Percentiles rank a stretch among this genome's conserved stretches.
Evolutionary conservation across 371 early-diverging fungal species (phyloP).

Genomic region (Apophysomyces trapeziformis): DNA sequence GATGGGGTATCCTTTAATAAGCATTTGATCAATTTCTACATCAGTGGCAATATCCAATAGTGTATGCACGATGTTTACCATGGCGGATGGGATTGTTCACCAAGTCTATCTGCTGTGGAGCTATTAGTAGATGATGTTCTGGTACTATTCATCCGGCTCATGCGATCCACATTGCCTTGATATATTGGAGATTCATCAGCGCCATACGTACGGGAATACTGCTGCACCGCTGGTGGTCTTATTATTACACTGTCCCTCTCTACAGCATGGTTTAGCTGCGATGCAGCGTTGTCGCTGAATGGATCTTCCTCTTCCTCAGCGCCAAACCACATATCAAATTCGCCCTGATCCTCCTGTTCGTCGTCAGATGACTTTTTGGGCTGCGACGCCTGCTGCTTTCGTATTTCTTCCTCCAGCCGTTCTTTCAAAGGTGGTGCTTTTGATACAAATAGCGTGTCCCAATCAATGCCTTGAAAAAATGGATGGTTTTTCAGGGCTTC

Average conservation of each 20-base stretch:
- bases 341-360: slow-evolving; percentile 17
- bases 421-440: slow-evolving; percentile 42
- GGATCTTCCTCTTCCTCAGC: slow-evolving; percentile 17
- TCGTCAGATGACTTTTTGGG: slow-evolving; percentile 10
- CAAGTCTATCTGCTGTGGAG: slow-evolving; percentile 26
- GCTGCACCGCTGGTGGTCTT: neutral
- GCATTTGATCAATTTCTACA: neutral
- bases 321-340: slow-evolving; percentile 39
- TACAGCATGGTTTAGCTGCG: neutral
- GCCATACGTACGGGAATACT: neutral
- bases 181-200: neutral
- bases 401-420: slow-evolving; percentile 41
- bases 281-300: slow-evolving; percentile 14
- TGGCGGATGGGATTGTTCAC: slow-evolving; percentile 36
- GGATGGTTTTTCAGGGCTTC: slow-evolving; percentile 82
- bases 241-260: slow-evolving; percentile 6
- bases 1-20: slow-evolving; percentile 43
- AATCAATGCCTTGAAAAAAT: slow-evolving; percentile 90
- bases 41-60: neutral
- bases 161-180: neutral
- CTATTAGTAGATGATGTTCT: slow-evolving; percentile 12
- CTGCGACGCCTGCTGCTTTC: slow-evolving; percentile 24
- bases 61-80: slow-evolving; percentile 28
- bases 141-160: slow-evolving; percentile 5
- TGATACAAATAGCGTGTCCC: slow-evolving; percentile 63